Conservation (phyloP, 2,329 filamentous ascomycete species). For the Metarhizium robertsii region DNA sequence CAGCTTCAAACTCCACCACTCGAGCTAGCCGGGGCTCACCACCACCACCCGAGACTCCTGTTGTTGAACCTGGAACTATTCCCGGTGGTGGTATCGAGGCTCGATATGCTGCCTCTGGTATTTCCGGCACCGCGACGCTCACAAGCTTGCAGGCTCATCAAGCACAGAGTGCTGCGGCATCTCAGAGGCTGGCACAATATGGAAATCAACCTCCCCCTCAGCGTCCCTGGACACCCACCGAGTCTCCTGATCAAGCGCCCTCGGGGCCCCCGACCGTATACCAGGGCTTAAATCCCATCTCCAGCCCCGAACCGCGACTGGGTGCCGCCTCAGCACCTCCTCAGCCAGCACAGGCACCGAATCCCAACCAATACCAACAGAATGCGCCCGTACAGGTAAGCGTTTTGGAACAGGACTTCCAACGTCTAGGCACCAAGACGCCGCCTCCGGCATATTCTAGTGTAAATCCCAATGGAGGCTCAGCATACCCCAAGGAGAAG, state of each 20-base stretch:
- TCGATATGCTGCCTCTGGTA: conserved; percentile 82
- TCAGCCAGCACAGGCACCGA: conserved; percentile 18
- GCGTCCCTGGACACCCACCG: conserved; percentile 90
- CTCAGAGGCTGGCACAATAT: conserved; percentile 76
- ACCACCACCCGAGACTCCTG: conserved; percentile 86
- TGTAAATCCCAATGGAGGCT: conserved; percentile 43
- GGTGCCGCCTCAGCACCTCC: conserved; percentile 31
- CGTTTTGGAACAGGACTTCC: conserved; percentile 78
- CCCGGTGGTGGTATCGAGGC: conserved; percentile 79
- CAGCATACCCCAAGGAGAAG: conserved; percentile 75
- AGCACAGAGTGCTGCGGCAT: conserved; percentile 65
- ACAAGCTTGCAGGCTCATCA: conserved; percentile 58
- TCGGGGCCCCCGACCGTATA: conserved; percentile 89
- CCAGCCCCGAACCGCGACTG: conserved; percentile 35
- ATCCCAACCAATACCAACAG: conserved; percentile 7
- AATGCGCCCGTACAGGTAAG: conserved; percentile 45
- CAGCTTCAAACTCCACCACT: conserved; percentile 87
- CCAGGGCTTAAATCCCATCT: conserved; percentile 69
- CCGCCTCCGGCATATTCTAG: conserved; percentile 95
- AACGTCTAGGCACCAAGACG: conserved; percentile 70
- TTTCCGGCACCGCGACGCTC: conserved; percentile 75
- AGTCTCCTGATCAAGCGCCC: conserved; percentile 74
- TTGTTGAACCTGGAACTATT: conserved; percentile 61
- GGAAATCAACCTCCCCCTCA: conserved; percentile 30
- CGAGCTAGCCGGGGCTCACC: conserved; percentile 86